These are phyloP conservation scores for Scheffersomyces segobiensis DNA, from an alignment of 1,139 yeast species.

Conservation along the genomic window DNA sequence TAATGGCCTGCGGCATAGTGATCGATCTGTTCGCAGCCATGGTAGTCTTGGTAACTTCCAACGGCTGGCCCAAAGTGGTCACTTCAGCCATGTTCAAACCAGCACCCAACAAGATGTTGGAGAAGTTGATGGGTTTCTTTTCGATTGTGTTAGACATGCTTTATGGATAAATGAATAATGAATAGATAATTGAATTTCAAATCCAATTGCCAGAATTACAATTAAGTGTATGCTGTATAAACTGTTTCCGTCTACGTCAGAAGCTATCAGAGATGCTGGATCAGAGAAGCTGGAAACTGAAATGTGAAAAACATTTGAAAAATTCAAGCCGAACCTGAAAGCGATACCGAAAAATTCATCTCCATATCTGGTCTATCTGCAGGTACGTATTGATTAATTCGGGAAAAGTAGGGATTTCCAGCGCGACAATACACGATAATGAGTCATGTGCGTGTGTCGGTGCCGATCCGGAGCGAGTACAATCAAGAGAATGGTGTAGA, in stretches of 20 bases:
- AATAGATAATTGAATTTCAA: neutral
- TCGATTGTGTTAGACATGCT: conserved; percentile 35
- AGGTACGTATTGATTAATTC: neutral
- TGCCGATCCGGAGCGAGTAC: neutral
- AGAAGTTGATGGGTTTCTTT: conserved; percentile 85
- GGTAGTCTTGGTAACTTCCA: conserved; percentile 93
- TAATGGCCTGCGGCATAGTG: conserved; percentile 64
- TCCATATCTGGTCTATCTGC: neutral
- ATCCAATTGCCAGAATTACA: neutral
- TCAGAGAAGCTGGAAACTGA: neutral
- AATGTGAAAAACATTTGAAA: neutral
- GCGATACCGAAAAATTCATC: neutral
- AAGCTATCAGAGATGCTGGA: neutral
- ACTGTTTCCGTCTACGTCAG: neutral
- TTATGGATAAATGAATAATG: neutral
- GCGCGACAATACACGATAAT: neutral
- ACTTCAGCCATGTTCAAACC: conserved; percentile 91
- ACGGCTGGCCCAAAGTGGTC: conserved; percentile 93
- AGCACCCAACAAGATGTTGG: conserved; percentile 91
- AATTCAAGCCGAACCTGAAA: neutral
- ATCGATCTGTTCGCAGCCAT: conserved; percentile 94
- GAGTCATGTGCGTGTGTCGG: neutral
- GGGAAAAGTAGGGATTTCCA: neutral
- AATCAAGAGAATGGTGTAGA: neutral
- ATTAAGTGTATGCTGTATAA: neutral